phyloP scores from a whole-genome alignment of 495 filamentous ascomycete species.

The Talaromyces borbonicus region DNA sequence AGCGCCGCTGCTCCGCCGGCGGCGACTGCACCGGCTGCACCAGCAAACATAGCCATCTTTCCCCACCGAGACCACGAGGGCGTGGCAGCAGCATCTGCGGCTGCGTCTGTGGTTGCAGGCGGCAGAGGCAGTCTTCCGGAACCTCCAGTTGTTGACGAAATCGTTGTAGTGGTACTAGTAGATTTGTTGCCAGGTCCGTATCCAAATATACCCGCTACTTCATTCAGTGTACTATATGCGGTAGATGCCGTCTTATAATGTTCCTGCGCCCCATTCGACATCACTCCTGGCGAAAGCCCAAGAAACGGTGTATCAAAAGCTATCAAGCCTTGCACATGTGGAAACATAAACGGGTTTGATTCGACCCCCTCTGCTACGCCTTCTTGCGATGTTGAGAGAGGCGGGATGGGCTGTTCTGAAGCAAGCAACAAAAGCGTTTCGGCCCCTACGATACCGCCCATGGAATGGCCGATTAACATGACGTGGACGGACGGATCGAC shows the following conservation, averaged over 20 bases:
- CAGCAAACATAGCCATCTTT: conserved; percentile 71
- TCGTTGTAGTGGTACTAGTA: conserved; percentile 10
- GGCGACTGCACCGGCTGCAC: conserved; percentile 68
- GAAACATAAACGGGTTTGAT: conserved; percentile 40
- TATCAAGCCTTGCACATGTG: conserved; percentile 71
- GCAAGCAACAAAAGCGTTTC: conserved; percentile 67
- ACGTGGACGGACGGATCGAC: conserved; percentile 80
- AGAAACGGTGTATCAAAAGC: conserved; percentile 95
- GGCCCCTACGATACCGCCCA: conserved; percentile 95
- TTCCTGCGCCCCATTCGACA: conserved; percentile 79
- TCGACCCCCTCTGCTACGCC: conserved; percentile 12
- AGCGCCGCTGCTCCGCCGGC: conserved; percentile 83
- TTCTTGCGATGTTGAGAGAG: conserved; percentile 15
- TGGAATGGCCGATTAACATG: conserved; percentile 82
- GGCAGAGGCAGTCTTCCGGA: conserved; percentile 16
- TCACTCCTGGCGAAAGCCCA: conserved; percentile 78
- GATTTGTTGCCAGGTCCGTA: conserved; percentile 27
- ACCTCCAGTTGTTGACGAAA: not conserved
- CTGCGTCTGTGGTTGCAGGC: conserved; percentile 17
- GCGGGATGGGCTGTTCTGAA: conserved; percentile 54
- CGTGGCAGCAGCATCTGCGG: conserved; percentile 41
- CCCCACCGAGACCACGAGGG: conserved; percentile 67
- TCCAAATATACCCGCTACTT: conserved; percentile 51
- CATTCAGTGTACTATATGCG: conserved; percentile 58
- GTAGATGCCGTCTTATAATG: conserved; percentile 67